A percentile compares a stretch with the other conserved stretches of the same genome.
phyloP scores from a whole-genome alignment of 441 rosid genomes.

The Iberis amara region DNA sequence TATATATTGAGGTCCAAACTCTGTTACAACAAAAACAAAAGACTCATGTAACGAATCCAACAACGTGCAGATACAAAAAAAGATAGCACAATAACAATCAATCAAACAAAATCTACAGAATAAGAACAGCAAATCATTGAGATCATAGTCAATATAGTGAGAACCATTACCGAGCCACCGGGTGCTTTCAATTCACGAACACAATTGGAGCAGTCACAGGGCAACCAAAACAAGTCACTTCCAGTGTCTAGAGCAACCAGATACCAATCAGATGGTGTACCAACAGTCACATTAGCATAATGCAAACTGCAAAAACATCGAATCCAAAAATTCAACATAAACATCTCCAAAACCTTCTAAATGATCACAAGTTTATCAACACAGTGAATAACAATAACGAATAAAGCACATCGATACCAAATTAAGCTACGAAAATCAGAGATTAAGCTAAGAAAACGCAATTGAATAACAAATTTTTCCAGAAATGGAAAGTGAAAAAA shows the following conservation, averaged over 20 bases:
- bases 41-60: slow-evolving; percentile 8
- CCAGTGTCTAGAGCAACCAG: slow-evolving; percentile 84
- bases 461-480: too few relatives aligned
- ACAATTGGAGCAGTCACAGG: slow-evolving; percentile 77
- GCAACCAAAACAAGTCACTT: slow-evolving; percentile 91
- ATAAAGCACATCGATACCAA: too few relatives aligned
- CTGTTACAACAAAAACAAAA: slow-evolving; percentile 35
- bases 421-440: too few relatives aligned
- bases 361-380: not conserved
- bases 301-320: slow-evolving; percentile 48
- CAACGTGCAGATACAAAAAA: not conserved
- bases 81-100: too few relatives aligned
- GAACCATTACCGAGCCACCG: slow-evolving; percentile 25
- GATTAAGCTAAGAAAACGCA: too few relatives aligned
- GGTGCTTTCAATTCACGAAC: slow-evolving; percentile 32
- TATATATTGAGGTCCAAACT: slow-evolving; percentile 50
- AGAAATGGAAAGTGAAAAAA: not conserved
- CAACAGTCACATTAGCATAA: slow-evolving; percentile 71
- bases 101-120: not conserved
- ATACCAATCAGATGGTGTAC: slow-evolving; percentile 72
- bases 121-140: not conserved
- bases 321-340: not conserved
- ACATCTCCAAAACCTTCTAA: not conserved
- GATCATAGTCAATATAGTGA: not conserved
- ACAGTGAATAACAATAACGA: not conserved